These are phyloP conservation scores for Beauveria varroae DNA, from an alignment of 2,329 filamentous ascomycete genomes.

Conservation along the genomic window DNA sequence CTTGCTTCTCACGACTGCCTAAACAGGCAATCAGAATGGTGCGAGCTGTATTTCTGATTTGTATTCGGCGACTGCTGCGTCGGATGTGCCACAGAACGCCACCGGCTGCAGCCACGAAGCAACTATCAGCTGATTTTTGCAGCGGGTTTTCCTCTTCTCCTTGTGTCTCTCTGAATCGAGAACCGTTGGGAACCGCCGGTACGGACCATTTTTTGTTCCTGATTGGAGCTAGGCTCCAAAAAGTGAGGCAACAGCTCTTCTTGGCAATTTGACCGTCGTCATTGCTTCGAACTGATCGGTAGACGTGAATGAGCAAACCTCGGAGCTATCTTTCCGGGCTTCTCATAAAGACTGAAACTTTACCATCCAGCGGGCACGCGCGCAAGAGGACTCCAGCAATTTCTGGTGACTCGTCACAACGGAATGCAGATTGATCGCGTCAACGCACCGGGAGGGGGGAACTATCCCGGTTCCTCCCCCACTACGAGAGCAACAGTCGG, in stretches of 20 bases:
- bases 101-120: not conserved
- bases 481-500: not conserved
- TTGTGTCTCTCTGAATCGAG: not conserved
- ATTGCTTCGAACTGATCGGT: not conserved
- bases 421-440: too few species aligned
- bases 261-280: not conserved
- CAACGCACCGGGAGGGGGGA: too few species aligned
- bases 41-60: not conserved
- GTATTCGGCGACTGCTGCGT: not conserved
- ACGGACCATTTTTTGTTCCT: not conserved
- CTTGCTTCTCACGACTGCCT: not conserved
- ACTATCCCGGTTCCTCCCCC: too few species aligned
- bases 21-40: not conserved
- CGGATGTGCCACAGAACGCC: not conserved
- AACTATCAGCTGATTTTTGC: not conserved
- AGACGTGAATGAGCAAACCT: not conserved
- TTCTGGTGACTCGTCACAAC: too few species aligned
- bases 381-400: too few species aligned
- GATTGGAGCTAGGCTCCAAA: not conserved
- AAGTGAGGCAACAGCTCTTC: too few species aligned
- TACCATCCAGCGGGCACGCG: too few species aligned
- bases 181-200: not conserved
- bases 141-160: not conserved
- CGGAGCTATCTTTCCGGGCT: not conserved
- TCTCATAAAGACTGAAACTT: too few species aligned